A percentile compares a stretch with the other conserved stretches of the same genome.
Evolutionary conservation across 345 rosid genomes (phyloP).

Genomic region (Gossypium stocksii): DNA sequence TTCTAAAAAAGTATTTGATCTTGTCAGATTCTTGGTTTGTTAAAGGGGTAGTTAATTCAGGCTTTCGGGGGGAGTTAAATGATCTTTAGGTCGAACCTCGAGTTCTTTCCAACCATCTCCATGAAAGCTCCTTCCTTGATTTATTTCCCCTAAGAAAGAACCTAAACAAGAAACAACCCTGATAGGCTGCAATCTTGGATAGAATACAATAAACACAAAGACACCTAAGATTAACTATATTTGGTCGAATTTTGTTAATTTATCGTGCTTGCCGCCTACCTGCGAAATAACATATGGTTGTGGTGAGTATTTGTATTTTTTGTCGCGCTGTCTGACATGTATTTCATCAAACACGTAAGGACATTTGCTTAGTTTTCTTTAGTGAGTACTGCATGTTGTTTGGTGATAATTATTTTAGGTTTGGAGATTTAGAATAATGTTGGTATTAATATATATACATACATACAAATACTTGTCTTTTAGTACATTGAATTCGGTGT

Average conservation of each 20-base stretch:
- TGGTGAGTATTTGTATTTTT: background rate
- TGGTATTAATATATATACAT: background rate
- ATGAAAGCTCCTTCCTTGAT: background rate
- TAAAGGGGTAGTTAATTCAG: background rate
- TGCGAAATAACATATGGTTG: background rate
- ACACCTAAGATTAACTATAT: conserved; percentile 28
- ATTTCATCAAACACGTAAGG: conserved; percentile 32
- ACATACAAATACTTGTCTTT: background rate
- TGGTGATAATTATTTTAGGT: background rate
- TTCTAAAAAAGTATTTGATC: background rate
- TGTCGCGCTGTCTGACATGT: conserved; percentile 9
- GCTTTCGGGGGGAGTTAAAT: background rate
- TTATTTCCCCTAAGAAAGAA: conserved; percentile 1
- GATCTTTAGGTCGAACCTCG: background rate
- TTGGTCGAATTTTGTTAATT: conserved; percentile 1
- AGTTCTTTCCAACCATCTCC: background rate
- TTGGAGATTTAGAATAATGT: background rate
- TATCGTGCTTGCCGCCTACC: conserved; percentile 13
- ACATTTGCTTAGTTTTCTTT: background rate
- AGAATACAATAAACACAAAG: conserved; percentile 21
- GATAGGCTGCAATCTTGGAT: conserved; percentile 12
- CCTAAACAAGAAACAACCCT: background rate
- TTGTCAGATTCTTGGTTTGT: background rate
- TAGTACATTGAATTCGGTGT: conserved; percentile 25
- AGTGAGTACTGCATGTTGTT: background rate